These are phyloP conservation scores for Sugiyamaella marilandica DNA, from an alignment of 805 yeast species.

Conservation along the genomic window DNA sequence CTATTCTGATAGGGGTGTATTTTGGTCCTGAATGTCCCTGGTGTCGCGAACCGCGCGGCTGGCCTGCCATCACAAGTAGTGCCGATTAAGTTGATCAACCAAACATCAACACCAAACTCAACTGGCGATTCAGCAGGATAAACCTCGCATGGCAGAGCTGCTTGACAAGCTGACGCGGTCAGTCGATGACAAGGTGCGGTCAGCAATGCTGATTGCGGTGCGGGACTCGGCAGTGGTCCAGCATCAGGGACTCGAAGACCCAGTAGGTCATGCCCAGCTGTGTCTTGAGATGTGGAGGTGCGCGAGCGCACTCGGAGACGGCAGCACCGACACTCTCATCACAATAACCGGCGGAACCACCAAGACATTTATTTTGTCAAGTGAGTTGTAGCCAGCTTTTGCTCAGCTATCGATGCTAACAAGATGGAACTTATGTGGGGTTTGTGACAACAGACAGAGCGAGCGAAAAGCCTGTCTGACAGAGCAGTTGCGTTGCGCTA, in stretches of 20 bases:
- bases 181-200: not conserved
- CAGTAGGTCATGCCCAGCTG: not conserved
- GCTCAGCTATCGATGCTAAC: not conserved
- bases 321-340: not conserved
- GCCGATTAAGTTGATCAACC: too few relatives aligned
- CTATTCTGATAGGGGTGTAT: constrained; percentile 33
- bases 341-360: not conserved
- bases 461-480: too few relatives aligned
- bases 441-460: not conserved
- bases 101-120: too few relatives aligned
- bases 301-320: not conserved
- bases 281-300: not conserved
- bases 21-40: constrained; percentile 56
- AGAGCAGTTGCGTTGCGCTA: too few relatives aligned
- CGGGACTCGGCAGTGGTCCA: not conserved
- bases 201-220: not conserved
- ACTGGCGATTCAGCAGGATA: too few relatives aligned
- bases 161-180: not conserved
- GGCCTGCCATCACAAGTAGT: too few relatives aligned
- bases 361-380: not conserved
- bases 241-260: not conserved
- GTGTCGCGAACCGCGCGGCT: constrained; percentile 29
- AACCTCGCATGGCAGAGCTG: not conserved
- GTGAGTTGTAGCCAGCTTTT: not conserved
- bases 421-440: not conserved